Evolutionary conservation across 2,329 filamentous ascomycete species (phyloP), one percentile per base, ranked within the genome.

Genomic region (Sarocladium strictum): DNA sequence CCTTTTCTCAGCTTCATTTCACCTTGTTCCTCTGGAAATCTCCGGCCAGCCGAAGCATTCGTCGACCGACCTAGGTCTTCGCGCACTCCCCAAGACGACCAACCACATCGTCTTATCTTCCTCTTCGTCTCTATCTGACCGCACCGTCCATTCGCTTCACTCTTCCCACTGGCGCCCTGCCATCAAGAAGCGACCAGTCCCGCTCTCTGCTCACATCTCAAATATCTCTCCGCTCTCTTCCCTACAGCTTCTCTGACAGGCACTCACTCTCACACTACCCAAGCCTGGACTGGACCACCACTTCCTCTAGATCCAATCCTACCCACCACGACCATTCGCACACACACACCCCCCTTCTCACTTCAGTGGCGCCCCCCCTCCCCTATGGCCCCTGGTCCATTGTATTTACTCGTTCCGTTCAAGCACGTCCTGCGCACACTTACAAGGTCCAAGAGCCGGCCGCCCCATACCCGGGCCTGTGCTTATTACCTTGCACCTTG

Each of bases 391-490:
- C 37, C 35, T 53, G 5, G 33, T 41, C 51, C 14, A 6, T 53
- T 37, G 29, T 50, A 38, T 24, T 53, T 53, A 15, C 49, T 53
- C 23, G 24, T 51, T 51, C 29, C 40, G 40, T 45, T 45, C 40
- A 45, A 45, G 40, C 17, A 45, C 40, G 17, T 26, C 17, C 40
- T 49, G 43, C 15, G 43, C 43, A 32, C 15, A 49, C 47, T 51
- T 51, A 51, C 27, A 12, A 12, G 27, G 47, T 51, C 47, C 47
- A 51, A 51, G 47, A 51, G 47, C 47, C 47, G 47, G 47, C 17
- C 47, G 35, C 27, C 43, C 47, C 47, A 51, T 33, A 19, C 47
- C 29, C 47, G 47, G n/a, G 47, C 47, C 14, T 49, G 43, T 10
- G 40, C 43, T 49, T 27, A n/a, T n/a, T n/a, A 19, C 17, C 23